Evolutionary conservation across 805 yeast species (phyloP).

Genomic region (Zygotorulaspora danielsina): DNA sequence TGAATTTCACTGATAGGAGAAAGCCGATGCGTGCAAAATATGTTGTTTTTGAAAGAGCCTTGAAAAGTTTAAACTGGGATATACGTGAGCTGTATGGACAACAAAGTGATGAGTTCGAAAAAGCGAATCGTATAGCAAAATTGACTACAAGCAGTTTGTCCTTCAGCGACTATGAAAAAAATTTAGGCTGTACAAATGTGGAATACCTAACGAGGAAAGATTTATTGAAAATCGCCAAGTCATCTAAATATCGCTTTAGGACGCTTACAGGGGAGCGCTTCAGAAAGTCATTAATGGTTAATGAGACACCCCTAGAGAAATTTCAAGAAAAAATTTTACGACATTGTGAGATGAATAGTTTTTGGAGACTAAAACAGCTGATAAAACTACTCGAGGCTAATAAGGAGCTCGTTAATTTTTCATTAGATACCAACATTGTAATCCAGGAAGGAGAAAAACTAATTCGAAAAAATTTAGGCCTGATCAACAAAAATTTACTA

Average conservation of each 20-base stretch:
- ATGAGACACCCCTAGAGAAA: not conserved
- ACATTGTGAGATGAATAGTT: slow-evolving; percentile 3
- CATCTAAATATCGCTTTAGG: not conserved
- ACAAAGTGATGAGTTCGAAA: slow-evolving; percentile 7
- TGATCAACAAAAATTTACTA: slow-evolving; percentile 1
- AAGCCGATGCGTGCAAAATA: slow-evolving; percentile 7
- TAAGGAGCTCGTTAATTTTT: not conserved
- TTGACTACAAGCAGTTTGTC: not conserved
- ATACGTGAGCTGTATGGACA: slow-evolving; percentile 5
- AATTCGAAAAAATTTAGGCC: slow-evolving; percentile 1
- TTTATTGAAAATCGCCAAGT: no score
- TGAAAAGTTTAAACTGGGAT: not conserved
- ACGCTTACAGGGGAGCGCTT: not conserved
- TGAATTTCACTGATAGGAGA: slow-evolving; percentile 3
- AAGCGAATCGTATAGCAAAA: not conserved
- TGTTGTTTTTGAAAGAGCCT: slow-evolving; percentile 9
- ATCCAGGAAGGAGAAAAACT: slow-evolving; percentile 3
- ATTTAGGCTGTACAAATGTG: not conserved
- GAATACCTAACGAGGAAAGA: not conserved
- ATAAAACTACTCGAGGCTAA: not conserved
- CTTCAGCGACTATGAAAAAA: no score
- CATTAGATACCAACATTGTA: not conserved
- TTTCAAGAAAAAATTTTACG: slow-evolving; percentile 1
- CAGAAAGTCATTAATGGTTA: not conserved
- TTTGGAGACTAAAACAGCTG: slow-evolving; percentile 5